These are phyloP conservation scores for Pugionium dolabratum DNA, from an alignment of 345 rosid genomes.

Conservation along the genomic window DNA sequence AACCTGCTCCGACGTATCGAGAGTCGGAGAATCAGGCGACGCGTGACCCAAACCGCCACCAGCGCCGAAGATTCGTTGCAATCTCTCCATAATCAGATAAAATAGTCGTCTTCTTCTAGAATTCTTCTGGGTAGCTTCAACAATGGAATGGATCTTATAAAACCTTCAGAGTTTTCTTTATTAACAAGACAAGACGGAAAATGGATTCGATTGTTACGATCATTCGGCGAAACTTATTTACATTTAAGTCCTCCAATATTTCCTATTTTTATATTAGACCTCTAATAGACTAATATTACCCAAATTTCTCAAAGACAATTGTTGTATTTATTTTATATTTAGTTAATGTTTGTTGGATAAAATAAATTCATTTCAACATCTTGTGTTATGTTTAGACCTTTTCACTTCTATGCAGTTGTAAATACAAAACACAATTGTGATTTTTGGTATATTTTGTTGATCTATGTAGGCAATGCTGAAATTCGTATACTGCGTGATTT, in stretches of 20 bases:
- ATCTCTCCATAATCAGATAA: conserved; percentile 52
- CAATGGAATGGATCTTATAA: neutral
- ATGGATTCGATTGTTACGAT: neutral
- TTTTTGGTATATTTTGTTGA: too few species aligned
- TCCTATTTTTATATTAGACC: neutral
- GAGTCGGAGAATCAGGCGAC: conserved; percentile 75
- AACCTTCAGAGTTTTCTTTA: neutral
- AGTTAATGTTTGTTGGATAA: too few species aligned
- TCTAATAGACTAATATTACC: too few species aligned
- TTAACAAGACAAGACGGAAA: neutral
- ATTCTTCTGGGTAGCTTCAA: neutral
- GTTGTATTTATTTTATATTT: too few species aligned
- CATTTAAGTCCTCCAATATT: neutral
- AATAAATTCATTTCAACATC: too few species aligned
- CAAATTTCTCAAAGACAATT: too few species aligned
- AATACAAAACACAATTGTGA: too few species aligned
- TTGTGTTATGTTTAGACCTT: too few species aligned
- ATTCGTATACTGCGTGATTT: neutral
- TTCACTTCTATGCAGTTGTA: too few species aligned
- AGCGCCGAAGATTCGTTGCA: conserved; percentile 79
- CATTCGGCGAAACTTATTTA: neutral
- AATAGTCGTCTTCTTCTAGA: neutral
- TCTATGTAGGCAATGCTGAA: neutral
- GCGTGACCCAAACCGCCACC: conserved; percentile 77
- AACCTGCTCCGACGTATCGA: conserved; percentile 89